These are phyloP conservation scores for Macrolepiota fuliginosa DNA, from an alignment of 768 basidiomycete species.

Conservation along the genomic window DNA sequence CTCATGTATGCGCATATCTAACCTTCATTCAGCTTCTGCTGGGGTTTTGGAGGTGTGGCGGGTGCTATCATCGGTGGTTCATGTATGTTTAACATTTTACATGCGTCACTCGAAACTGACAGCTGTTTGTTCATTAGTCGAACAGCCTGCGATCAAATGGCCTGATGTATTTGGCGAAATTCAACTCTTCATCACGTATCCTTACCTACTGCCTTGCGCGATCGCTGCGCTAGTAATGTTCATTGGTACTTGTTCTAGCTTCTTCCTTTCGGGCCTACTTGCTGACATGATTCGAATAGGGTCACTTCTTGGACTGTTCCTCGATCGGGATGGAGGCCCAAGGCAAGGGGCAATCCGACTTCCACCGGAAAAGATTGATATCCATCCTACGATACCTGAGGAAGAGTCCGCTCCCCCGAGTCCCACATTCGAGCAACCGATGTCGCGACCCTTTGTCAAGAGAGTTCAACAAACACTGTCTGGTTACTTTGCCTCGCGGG, in stretches of 20 bases:
- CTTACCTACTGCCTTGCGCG: conserved; percentile 87
- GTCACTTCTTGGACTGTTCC: conserved; percentile 84
- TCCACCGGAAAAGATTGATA: conserved; percentile 65
- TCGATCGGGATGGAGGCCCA: conserved; percentile 89
- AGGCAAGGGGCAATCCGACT: conserved; percentile 84
- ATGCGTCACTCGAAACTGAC: conserved; percentile 14
- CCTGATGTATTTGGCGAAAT: conserved; percentile 67
- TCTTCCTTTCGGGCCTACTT: neutral
- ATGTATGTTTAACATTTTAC: conserved; percentile 47
- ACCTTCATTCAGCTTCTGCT: conserved; percentile 64
- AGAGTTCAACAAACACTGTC: conserved; percentile 57
- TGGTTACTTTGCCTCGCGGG: conserved; percentile 54
- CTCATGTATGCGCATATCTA: conserved; percentile 2
- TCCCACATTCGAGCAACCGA: conserved; percentile 43
- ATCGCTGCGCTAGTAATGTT: conserved; percentile 78
- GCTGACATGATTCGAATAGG: conserved; percentile 40
- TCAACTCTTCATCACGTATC: conserved; percentile 72
- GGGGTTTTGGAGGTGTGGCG: conserved; percentile 95
- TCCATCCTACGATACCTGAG: conserved; percentile 59
- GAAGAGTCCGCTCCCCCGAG: conserved; percentile 51
- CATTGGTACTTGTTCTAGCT: conserved; percentile 42
- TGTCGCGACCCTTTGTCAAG: conserved; percentile 36
- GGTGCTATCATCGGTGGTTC: conserved; percentile 85
- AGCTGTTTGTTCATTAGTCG: conserved; percentile 46
- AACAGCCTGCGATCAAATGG: conserved; percentile 85